A percentile compares a stretch with the other conserved stretches of the same genome.
phyloP scores from a whole-genome alignment of 2,329 filamentous ascomycete genomes.

The Hypoxylon sp. region DNA sequence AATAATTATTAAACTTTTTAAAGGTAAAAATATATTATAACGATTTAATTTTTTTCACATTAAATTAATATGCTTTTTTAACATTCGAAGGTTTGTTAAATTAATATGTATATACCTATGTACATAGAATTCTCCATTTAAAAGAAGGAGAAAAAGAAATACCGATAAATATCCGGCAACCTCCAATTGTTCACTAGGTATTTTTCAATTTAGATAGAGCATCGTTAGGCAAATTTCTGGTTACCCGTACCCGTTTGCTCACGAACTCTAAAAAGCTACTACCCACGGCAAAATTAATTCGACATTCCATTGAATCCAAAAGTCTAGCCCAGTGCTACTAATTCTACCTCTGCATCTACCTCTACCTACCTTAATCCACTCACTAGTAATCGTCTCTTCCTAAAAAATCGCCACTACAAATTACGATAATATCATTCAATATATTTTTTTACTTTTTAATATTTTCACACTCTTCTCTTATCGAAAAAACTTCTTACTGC shows the following conservation, averaged over 20 bases:
- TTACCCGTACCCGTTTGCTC: slow-evolving; percentile 14
- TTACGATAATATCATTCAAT: no score
- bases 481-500: neutral
- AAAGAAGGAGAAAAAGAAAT: slow-evolving; percentile 25
- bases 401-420: slow-evolving; percentile 22
- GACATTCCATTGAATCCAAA: slow-evolving; percentile 29
- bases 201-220: slow-evolving; percentile 26
- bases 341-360: no score
- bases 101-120: no score
- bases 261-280: slow-evolving; percentile 12
- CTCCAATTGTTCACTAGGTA: slow-evolving; percentile 27
- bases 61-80: no score
- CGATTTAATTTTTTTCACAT: no score
- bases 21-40: no score
- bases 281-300: slow-evolving; percentile 34
- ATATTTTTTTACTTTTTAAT: slow-evolving; percentile 1
- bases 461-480: neutral
- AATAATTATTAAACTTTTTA: no score
- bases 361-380: neutral
- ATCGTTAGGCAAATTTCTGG: slow-evolving; percentile 12
- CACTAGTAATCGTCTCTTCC: slow-evolving; percentile 1
- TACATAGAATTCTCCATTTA: no score
- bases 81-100: no score
- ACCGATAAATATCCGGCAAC: slow-evolving; percentile 34
- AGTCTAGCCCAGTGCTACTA: slow-evolving; percentile 5